A percentile compares a stretch with the other conserved stretches of the same genome.
These are phyloP conservation scores for Crithidia mellificae DNA, from an alignment of 208 protist species.

Conservation along the genomic window DNA sequence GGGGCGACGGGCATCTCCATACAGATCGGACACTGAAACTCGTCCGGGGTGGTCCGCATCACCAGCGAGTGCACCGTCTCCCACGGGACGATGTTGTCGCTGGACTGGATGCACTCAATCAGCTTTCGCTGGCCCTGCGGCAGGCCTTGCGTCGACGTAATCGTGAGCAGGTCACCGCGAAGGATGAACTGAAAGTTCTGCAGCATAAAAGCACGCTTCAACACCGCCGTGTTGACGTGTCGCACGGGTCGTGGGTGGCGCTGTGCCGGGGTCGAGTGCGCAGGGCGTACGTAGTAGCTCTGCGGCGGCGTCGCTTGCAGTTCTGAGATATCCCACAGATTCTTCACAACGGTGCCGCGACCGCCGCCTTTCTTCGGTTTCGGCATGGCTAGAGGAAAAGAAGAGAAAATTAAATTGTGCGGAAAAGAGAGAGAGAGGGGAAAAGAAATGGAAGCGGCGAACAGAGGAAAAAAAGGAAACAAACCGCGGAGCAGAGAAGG, in stretches of 20 bases:
- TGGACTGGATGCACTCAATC: slow-evolving; percentile 54
- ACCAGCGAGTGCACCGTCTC: slow-evolving; percentile 81
- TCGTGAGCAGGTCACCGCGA: slow-evolving; percentile 54
- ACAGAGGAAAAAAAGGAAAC: background rate
- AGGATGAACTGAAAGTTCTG: slow-evolving; percentile 91
- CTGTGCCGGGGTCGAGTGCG: slow-evolving; percentile 17
- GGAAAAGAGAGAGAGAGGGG: slow-evolving; percentile 8
- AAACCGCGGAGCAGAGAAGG: background rate
- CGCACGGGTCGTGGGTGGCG: slow-evolving; percentile 33
- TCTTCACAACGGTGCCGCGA: slow-evolving; percentile 31
- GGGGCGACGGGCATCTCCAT: slow-evolving; percentile 66
- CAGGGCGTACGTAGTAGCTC: slow-evolving; percentile 1
- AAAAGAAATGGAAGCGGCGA: background rate
- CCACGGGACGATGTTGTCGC: slow-evolving; percentile 73
- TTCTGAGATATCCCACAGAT: slow-evolving; percentile 30
- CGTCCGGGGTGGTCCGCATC: slow-evolving; percentile 60
- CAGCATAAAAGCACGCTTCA: slow-evolving; percentile 82
- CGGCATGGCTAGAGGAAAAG: slow-evolving; percentile 13
- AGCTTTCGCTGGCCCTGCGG: slow-evolving; percentile 66
- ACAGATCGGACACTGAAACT: slow-evolving; percentile 88
- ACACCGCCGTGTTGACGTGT: slow-evolving; percentile 42
- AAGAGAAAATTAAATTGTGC: too few relatives aligned
- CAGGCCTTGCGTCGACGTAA: slow-evolving; percentile 37
- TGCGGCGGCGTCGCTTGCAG: slow-evolving; percentile 8
- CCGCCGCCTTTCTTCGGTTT: slow-evolving; percentile 34